Evolutionary conservation across 192 early-diverging fungal species (phyloP), one percentile per base, ranked within the genome.

Genomic region (Entophlyctis luteolus): DNA sequence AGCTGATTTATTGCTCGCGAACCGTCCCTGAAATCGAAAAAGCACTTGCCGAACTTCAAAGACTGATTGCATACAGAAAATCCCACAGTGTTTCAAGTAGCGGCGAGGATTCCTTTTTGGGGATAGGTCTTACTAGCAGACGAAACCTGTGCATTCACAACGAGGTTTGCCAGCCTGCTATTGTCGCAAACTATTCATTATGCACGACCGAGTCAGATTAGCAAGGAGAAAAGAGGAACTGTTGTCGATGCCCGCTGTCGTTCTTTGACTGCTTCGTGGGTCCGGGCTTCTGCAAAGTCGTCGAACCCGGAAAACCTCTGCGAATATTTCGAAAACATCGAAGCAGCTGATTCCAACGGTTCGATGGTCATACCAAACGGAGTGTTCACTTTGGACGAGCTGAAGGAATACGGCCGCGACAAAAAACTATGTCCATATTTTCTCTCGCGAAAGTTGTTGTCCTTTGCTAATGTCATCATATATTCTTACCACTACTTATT

Each of bases 21-120:
- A 99, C 98, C 2, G 96, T 99, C 20, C 98, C 98, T 6, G 98
- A 99, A 69, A 98, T 99, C 62, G 98, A 99, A 76, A 99, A 99
- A 77, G 95, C 96, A 1, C 75, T 99, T 48, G 91, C 91, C 3
- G 98, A 99, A 83, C 83, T 99, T 62, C 89, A 94, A 71, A 84
- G 93, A 23, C 68, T 99, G 71, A 90, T 96, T 66, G 89, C 80
- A 35, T 99, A 93, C 75, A 78, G 98, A 18, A 79, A 74, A 70
- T 71, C 73, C 42, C 74, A 87, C 29, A n/a, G n/a, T n/a, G n/a
- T n/a, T n/a, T n/a, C n/a, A n/a, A n/a, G n/a, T n/a, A 91, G 90
- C 1, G 70, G 77, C 31, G 58, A 84, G 22, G 92, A 95, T 46
- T 72, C 84, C 27, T 96, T 97, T 79, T 76, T 99, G 28, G 95